phyloP scores from a whole-genome alignment of 257 asterid genomes.

The Fraxinus pennsylvanica region DNA sequence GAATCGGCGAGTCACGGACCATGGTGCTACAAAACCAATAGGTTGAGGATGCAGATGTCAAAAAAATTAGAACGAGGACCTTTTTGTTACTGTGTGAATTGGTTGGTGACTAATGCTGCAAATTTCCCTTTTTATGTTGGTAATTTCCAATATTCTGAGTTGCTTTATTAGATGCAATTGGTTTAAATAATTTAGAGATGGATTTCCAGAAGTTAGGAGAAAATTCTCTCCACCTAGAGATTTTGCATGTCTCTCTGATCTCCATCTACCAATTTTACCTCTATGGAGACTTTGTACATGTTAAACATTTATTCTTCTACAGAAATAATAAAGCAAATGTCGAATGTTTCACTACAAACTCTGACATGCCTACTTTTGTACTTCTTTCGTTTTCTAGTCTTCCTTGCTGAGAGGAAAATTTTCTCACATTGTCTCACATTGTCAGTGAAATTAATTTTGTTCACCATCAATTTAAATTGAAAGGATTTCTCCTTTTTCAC shows the following conservation, averaged over 20 bases:
- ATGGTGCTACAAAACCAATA: neutral
- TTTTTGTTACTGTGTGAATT: neutral
- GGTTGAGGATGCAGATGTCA: neutral
- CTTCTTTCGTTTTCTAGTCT: neutral
- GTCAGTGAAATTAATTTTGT: neutral
- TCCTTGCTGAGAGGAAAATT: neutral
- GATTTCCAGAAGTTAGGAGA: neutral
- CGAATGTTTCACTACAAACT: neutral
- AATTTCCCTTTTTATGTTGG: neutral
- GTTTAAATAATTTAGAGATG: neutral
- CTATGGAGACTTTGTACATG: neutral
- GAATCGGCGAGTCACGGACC: neutral
- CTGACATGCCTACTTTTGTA: neutral
- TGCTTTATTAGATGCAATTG: neutral
- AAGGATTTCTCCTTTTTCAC: neutral
- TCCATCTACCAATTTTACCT: neutral
- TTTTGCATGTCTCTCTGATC: neutral
- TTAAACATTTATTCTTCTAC: neutral
- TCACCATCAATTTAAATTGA: neutral
- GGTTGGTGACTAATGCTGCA: neutral
- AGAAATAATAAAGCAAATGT: neutral
- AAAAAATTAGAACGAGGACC: neutral
- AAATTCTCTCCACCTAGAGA: neutral
- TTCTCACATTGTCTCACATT: neutral
- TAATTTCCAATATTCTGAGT: neutral